Evolutionary conservation across 805 yeast genomes (phyloP), one percentile per base, ranked within the genome.

Genomic region (Wickerhamia fluorescens): DNA sequence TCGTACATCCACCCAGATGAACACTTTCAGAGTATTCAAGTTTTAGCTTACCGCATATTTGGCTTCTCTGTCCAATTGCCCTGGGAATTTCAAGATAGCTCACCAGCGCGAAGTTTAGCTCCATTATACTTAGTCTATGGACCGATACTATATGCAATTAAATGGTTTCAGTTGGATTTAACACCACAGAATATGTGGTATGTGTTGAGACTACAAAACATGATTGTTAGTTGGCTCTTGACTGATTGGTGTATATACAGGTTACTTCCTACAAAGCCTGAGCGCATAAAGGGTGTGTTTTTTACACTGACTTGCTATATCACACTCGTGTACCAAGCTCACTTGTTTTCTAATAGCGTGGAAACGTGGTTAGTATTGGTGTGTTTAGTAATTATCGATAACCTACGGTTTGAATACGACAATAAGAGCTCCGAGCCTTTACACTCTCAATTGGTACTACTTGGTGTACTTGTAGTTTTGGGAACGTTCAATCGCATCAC

Each of bases 1-100:
- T 84, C 96, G 0, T 92, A 94, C 49, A 77, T 92, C 27, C 99
- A 94, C 42, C 99, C 99, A 0, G 99, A 92, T 62, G 99, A 92
- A 58, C 96, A 88, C 51, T 84, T 85, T 51, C 99, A 94, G 51
- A 73, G 78, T n/a, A 71, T 94, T 27, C 94, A 87, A 50, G 79
- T 81, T 1, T 46, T 89, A 14, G 65, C 77, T 8, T 49, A 54
- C 43, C 49, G 53, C 44, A 41, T 70, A 15, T 61, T 75, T 50
- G 68, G 61, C 50, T 33, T 53, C 62, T 16, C 62, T 55, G 49
- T 56, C 6, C 59, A 64, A 9, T 44, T 68, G 1, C 88, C 96
- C 0, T 89, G 98, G 98, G 98, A 89, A 50, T 92, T 84, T 54
- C 43, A 56, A 4, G 30, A 55, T 1, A 61, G 52, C 2, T 43